These are phyloP conservation scores for Pholiota molesta DNA, from an alignment of 768 basidiomycete species.

Conservation along the genomic window DNA sequence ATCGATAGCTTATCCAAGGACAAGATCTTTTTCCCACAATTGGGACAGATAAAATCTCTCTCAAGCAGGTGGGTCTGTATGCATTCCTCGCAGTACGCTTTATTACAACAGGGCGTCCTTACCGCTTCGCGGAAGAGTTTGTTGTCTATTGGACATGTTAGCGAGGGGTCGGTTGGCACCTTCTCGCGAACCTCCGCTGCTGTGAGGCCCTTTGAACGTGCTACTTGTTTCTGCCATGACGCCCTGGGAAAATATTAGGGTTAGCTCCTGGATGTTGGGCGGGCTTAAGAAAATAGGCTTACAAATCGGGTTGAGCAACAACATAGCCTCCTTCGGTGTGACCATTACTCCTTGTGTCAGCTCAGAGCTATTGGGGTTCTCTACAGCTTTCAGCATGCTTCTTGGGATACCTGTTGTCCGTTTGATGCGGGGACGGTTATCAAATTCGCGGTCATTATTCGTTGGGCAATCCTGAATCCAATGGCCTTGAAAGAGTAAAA, in stretches of 20 bases:
- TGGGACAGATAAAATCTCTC: conserved; percentile 92
- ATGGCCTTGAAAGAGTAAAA: conserved; percentile 63
- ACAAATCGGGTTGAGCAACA: conserved; percentile 96
- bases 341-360: conserved; percentile 93
- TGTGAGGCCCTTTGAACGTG: conserved; percentile 78
- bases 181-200: conserved; percentile 89
- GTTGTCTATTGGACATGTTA: conserved; percentile 91
- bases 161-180: conserved; percentile 72
- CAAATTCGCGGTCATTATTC: conserved; percentile 93
- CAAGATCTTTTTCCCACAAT: conserved; percentile 84
- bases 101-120: conserved; percentile 93
- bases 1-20: conserved; percentile 84
- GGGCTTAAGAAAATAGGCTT: conserved; percentile 35
- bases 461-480: conserved; percentile 99
- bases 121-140: conserved; percentile 94
- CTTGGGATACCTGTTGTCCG: conserved; percentile 98
- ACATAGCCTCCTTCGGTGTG: conserved; percentile 97
- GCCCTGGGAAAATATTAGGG: conserved; percentile 50
- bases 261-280: neutral
- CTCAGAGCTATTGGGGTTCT: conserved; percentile 74
- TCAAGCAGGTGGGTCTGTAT: conserved; percentile 93
- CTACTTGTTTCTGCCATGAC: conserved; percentile 93
- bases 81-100: conserved; percentile 94
- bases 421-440: conserved; percentile 94
- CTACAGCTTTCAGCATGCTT: conserved; percentile 96